Conservation (phyloP, 176 grass and related monocot genomes). For the Saccharum spontaneum region DNA sequence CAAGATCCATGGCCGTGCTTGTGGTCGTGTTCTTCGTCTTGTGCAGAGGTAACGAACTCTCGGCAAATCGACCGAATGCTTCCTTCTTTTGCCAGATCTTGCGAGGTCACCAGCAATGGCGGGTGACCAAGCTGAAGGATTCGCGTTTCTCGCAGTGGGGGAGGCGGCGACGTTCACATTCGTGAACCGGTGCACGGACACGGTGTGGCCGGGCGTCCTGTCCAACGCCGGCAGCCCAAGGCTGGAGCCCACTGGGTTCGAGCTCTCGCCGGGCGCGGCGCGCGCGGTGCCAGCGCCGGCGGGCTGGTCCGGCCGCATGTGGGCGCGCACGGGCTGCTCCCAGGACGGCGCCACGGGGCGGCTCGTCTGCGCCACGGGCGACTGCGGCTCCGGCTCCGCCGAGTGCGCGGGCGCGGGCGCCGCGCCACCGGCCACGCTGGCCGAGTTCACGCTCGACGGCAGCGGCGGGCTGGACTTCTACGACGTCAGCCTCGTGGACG, state of each 20-base stretch:
- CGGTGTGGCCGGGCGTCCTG: slow-evolving; percentile 78
- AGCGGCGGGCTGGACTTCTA: slow-evolving; percentile 69
- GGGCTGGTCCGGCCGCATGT: slow-evolving; percentile 81
- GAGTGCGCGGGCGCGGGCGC: slow-evolving; percentile 79
- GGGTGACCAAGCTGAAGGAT: background rate
- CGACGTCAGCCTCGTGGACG: slow-evolving; percentile 94
- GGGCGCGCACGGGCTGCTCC: slow-evolving; percentile 74
- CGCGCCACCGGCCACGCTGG: slow-evolving; percentile 73
- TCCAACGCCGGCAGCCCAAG: slow-evolving; percentile 69
- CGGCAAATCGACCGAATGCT: background rate
- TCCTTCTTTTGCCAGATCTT: background rate
- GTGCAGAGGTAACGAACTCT: slow-evolving; percentile 17
- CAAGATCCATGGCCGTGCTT: slow-evolving; percentile 9
- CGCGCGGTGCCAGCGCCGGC: slow-evolving; percentile 56
- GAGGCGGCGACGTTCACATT: slow-evolving; percentile 70
- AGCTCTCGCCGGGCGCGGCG: slow-evolving; percentile 54
- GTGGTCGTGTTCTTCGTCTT: slow-evolving; percentile 26
- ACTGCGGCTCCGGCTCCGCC: slow-evolving; percentile 73
- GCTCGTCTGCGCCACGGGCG: slow-evolving; percentile 63
- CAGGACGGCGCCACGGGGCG: slow-evolving; percentile 42
- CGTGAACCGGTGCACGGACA: slow-evolving; percentile 62
- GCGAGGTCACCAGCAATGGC: background rate
- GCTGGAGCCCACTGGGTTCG: slow-evolving; percentile 72
- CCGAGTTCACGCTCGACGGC: slow-evolving; percentile 89
- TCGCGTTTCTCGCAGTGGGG: slow-evolving; percentile 34